Percentiles rank a stretch among this genome's conserved stretches.
Evolutionary conservation across 2,329 filamentous ascomycete genomes (phyloP).

Genomic region (Ophiostoma piceae): DNA sequence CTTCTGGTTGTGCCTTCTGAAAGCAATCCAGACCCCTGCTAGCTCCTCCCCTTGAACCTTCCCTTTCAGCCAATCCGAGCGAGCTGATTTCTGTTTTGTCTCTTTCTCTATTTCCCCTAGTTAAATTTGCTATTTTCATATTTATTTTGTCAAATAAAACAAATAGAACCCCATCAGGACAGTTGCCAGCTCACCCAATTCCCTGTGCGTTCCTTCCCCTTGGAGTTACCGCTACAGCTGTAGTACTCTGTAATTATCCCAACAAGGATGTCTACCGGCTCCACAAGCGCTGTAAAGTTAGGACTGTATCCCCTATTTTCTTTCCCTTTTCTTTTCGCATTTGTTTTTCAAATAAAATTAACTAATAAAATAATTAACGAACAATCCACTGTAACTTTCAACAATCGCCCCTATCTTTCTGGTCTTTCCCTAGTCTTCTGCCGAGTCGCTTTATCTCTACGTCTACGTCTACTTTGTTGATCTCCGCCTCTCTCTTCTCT

Average conservation of each 20-base stretch:
- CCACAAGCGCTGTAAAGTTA: background rate
- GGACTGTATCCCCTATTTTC: background rate
- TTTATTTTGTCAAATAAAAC: background rate
- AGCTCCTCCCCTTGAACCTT: background rate
- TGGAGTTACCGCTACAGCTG: background rate
- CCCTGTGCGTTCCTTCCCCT: background rate
- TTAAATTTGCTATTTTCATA: background rate
- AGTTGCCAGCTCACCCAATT: slow-evolving; percentile 6
- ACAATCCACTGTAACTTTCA: slow-evolving; percentile 11
- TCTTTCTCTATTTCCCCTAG: background rate
- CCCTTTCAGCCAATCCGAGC: slow-evolving; percentile 25
- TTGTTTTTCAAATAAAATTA: background rate
- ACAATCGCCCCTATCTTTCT: slow-evolving; percentile 7
- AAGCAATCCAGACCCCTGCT: background rate
- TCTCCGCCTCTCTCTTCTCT: background rate
- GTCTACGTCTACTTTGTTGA: slow-evolving; percentile 2
- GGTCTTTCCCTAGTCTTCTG: background rate
- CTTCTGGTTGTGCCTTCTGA: too few species aligned
- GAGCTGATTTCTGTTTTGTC: slow-evolving; percentile 21
- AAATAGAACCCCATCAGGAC: background rate
- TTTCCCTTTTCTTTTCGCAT: background rate
- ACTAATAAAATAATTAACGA: background rate
- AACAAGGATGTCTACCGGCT: background rate
- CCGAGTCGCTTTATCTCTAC: background rate
- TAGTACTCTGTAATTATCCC: background rate